Base-by-base conservation (phyloP, 2,329 filamentous ascomycete species). In the Apiospora marii region DNA sequence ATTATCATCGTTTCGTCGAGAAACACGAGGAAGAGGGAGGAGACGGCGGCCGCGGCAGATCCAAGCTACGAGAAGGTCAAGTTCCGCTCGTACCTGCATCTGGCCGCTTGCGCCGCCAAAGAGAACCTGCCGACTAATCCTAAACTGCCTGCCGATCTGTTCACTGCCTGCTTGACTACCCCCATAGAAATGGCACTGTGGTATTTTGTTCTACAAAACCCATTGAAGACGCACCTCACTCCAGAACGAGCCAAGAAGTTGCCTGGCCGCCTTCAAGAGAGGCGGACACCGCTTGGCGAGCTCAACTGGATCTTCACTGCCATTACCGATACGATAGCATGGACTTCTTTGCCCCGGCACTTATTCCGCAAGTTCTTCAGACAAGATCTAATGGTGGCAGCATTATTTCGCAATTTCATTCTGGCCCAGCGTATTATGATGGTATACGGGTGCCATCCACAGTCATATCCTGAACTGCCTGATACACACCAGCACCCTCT, bases 281-380 rank as follows among this genome's bases (percentile, higher is more conserved):
- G 96, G 73, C 89, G 96, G 79, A 98, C 96, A 69, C 96, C 96
- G 12, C 88, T 99, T 46, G 96, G 96, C 74, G 96, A 99, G 84
- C 87, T 99, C 19, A 99, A 99, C 80, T 99, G 96, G 96, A 99
- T 99, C 48, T 98, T 99, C 80, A 99, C 96, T 0, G 96, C 96
- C 71, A 98, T 99, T 76, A 99, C 96, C 0, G 96, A 99, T 81
- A 98, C 96, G 1, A 99, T 99, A 78, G 96, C 96, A 0, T 99
- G 96, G 96, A 98, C 97, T 44, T 97, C 94, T 6, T 85, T 99
- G 4, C 94, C 95, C 3, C 92, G 96, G 67, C 91, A 95, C 27
- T 85, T 98, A 14, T 99, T 99, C 84, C 95, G 97, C 83, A 98
- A 98, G 82, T 94, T 98, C 73, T 99, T 99, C 83, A 88, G 96